Evolutionary conservation across 208 protist species (phyloP).

Genomic region (Novymonas esmeraldas): DNA sequence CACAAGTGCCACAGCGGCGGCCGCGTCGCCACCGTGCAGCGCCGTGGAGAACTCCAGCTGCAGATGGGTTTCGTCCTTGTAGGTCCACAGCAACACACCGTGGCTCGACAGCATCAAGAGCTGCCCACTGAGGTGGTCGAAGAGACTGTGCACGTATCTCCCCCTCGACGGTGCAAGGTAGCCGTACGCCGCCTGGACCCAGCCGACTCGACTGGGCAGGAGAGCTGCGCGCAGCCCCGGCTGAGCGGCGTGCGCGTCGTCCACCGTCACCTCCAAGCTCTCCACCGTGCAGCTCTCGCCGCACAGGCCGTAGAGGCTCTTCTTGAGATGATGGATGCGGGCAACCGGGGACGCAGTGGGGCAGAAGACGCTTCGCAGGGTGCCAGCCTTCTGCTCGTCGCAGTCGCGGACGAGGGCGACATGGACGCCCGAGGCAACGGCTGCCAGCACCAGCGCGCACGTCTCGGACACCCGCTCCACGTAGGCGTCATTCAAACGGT

Average conservation of each 20-base stretch:
- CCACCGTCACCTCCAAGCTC: slow-evolving; percentile 32
- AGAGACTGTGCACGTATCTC: slow-evolving; percentile 51
- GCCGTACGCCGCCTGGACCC: slow-evolving; percentile 14
- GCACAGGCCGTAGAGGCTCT: slow-evolving; percentile 62
- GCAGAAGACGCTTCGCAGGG: slow-evolving; percentile 30
- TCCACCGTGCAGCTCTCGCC: slow-evolving; percentile 62
- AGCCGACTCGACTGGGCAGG: slow-evolving; percentile 8
- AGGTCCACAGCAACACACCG: slow-evolving; percentile 36
- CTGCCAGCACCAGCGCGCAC: slow-evolving; percentile 53
- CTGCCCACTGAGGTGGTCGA: slow-evolving; percentile 34
- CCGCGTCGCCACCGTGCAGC: slow-evolving; percentile 1
- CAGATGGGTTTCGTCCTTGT: slow-evolving; percentile 19
- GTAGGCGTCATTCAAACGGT: slow-evolving; percentile 52
- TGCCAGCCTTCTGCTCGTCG: slow-evolving; percentile 17
- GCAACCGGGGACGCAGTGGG: slow-evolving; percentile 35
- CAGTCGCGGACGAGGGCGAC: slow-evolving; percentile 36
- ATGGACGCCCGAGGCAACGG: slow-evolving; percentile 55
- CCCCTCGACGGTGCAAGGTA: slow-evolving; percentile 24
- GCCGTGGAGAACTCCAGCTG: slow-evolving; percentile 18
- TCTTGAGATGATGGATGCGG: slow-evolving; percentile 49
- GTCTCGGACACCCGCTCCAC: slow-evolving; percentile 37
- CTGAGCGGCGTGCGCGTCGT: not conserved
- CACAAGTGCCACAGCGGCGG: slow-evolving; percentile 28
- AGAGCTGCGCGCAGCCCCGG: slow-evolving; percentile 25
- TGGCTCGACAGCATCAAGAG: slow-evolving; percentile 41